Percentiles rank a stretch among this genome's conserved stretches.
Evolutionary conservation across 495 filamentous ascomycete species (phyloP).

Genomic region (Xylaria nigripes): DNA sequence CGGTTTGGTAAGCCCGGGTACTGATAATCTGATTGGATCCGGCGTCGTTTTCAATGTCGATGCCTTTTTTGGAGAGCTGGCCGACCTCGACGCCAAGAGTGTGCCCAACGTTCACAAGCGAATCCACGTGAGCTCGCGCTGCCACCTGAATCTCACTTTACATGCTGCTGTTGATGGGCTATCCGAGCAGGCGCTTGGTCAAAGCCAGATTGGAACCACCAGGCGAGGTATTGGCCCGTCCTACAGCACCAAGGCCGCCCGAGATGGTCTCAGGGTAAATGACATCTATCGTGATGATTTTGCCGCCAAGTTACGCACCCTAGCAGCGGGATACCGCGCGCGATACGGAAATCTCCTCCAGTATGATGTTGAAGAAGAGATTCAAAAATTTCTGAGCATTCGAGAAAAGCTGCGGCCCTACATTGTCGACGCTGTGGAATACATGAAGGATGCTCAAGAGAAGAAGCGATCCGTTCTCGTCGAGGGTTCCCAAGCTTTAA

Average conservation of each 20-base stretch:
- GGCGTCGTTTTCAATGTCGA: slow-evolving; percentile 79
- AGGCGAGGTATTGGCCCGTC: slow-evolving; percentile 66
- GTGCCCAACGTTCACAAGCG: slow-evolving; percentile 54
- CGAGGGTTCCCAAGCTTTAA: slow-evolving; percentile 78
- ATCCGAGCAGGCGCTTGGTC: slow-evolving; percentile 67
- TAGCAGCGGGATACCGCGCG: slow-evolving; percentile 59
- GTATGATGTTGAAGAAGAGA: slow-evolving; percentile 76
- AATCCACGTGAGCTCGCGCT: slow-evolving; percentile 71
- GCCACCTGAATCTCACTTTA: slow-evolving; percentile 75
- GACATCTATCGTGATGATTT: slow-evolving; percentile 69
- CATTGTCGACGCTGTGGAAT: slow-evolving; percentile 59
- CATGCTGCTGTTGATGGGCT: slow-evolving; percentile 76
- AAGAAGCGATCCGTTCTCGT: slow-evolving; percentile 60
- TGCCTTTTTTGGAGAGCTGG: slow-evolving; percentile 78
- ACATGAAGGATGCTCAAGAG: slow-evolving; percentile 48
- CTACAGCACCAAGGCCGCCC: slow-evolving; percentile 71
- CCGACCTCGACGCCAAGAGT: slow-evolving; percentile 62
- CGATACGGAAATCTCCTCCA: slow-evolving; percentile 64
- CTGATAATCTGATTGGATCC: slow-evolving; percentile 76
- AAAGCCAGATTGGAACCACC: slow-evolving; percentile 48
- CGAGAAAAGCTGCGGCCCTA: slow-evolving; percentile 55
- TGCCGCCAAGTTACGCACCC: slow-evolving; percentile 58
- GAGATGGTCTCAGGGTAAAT: slow-evolving; percentile 63
- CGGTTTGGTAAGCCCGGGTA: slow-evolving; percentile 66
- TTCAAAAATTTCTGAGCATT: slow-evolving; percentile 54